Evolutionary conservation across 805 yeast species (phyloP).

Genomic region (Nakazawaea anatomiae): DNA sequence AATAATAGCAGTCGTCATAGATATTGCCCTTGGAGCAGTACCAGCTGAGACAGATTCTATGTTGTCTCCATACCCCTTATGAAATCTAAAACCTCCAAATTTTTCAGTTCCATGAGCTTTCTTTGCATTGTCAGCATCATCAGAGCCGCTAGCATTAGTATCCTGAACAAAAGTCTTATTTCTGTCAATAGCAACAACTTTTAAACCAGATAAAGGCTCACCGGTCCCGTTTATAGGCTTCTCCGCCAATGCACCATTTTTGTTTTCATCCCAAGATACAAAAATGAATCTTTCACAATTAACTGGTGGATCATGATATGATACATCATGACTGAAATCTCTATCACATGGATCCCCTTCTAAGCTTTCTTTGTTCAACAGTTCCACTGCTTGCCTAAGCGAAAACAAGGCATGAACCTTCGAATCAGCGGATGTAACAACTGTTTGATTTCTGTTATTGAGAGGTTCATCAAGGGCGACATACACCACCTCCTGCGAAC

Average conservation of each 20-base stretch:
- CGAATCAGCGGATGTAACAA: background rate
- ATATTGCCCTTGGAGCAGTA: background rate
- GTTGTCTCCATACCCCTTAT: background rate
- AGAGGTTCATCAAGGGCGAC: background rate
- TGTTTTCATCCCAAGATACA: conserved; percentile 3
- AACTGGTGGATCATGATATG: conserved; percentile 8
- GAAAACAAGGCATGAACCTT: conserved; percentile 1
- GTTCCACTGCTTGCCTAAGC: conserved; percentile 3
- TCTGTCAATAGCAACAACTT: background rate
- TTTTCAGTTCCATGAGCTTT: background rate
- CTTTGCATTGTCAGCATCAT: too few species aligned
- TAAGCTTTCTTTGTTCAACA: background rate
- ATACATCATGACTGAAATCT: conserved; percentile 1
- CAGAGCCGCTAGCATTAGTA: background rate
- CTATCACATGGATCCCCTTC: conserved; percentile 7
- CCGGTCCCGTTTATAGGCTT: background rate
- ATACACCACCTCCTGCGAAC: background rate
- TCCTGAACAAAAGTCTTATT: background rate
- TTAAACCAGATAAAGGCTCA: background rate
- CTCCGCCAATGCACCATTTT: background rate
- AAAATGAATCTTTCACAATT: conserved; percentile 8
- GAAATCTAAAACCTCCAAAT: background rate
- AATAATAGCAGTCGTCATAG: background rate
- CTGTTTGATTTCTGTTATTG: too few species aligned
- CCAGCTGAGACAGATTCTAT: background rate